Percentiles rank a stretch among this genome's conserved stretches.
Conservation (phyloP, 495 filamentous ascomycete species). For the Neurospora sp. region DNA sequence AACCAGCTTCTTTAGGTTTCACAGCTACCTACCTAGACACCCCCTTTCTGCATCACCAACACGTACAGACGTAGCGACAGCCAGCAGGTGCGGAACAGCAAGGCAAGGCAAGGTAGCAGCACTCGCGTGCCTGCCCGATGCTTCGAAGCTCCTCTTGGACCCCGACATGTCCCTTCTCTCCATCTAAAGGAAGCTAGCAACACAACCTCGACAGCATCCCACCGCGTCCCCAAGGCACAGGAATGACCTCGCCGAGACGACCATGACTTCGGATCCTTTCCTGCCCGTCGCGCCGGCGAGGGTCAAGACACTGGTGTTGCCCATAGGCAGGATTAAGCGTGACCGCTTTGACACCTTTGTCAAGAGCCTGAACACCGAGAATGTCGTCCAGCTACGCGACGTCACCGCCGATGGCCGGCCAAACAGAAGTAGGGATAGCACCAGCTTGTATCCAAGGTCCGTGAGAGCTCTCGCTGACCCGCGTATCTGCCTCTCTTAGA, state of each 20-base stretch:
- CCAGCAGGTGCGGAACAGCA: background rate
- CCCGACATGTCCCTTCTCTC: constrained; percentile 16
- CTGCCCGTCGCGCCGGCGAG: constrained; percentile 83
- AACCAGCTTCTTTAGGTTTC: background rate
- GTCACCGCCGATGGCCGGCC: constrained; percentile 80
- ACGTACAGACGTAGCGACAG: background rate
- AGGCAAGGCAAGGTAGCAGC: background rate
- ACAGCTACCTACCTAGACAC: background rate
- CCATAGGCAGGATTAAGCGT: constrained; percentile 74
- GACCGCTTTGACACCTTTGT: constrained; percentile 73
- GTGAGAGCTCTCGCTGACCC: constrained; percentile 19
- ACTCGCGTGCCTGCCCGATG: constrained; percentile 2
- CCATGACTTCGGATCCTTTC: constrained; percentile 76
- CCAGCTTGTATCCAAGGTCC: background rate
- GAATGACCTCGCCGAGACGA: constrained; percentile 35
- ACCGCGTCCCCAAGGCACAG: constrained; percentile 1
- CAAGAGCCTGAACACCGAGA: constrained; percentile 63
- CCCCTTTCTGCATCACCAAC: background rate
- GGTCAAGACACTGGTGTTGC: constrained; percentile 72
- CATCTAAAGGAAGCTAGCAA: background rate
- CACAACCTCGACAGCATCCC: background rate
- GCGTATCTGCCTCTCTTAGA: constrained; percentile 40
- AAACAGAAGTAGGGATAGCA: constrained; percentile 64
- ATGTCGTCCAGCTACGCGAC: constrained; percentile 81
- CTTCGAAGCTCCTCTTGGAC: background rate